Percentiles rank a stretch among this genome's conserved stretches.
Evolutionary conservation across 1,284 basidiomycete genomes (phyloP).

Genomic region (Ustanciosporium gigantosporum): DNA sequence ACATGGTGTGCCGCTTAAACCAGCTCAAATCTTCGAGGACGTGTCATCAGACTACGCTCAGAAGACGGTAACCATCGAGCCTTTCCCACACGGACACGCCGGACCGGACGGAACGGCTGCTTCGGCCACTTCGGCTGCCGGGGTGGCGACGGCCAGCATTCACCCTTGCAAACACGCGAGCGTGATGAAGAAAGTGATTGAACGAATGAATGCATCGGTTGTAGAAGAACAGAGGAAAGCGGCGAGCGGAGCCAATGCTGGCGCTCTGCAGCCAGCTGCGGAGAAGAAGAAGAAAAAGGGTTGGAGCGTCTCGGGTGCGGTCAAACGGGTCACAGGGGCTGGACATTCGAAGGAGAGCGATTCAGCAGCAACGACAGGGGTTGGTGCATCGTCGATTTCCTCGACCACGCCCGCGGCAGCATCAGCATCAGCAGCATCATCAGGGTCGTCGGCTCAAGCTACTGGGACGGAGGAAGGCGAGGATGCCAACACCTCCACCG

Average conservation of each 20-base stretch:
- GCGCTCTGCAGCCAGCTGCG: background rate
- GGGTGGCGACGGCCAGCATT: slow-evolving; percentile 68
- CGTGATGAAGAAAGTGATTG: slow-evolving; percentile 99
- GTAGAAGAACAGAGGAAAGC: slow-evolving; percentile 63
- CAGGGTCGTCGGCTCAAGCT: background rate
- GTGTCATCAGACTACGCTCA: slow-evolving; percentile 95
- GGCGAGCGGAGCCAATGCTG: slow-evolving; percentile 19
- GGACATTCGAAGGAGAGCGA: slow-evolving; percentile 8
- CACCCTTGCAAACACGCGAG: slow-evolving; percentile 98
- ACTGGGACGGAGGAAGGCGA: background rate
- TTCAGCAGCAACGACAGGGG: background rate
- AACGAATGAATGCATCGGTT: slow-evolving; percentile 80
- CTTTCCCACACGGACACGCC: slow-evolving; percentile 88
- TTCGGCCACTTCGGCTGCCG: slow-evolving; percentile 4
- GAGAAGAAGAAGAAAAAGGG: slow-evolving; percentile 74
- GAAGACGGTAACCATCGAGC: slow-evolving; percentile 98
- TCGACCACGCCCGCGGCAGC: background rate
- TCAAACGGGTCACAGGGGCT: slow-evolving; percentile 72
- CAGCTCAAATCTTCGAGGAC: slow-evolving; percentile 93
- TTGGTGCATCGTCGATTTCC: background rate
- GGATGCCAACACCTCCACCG: slow-evolving; percentile 1
- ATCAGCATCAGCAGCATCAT: too few relatives aligned
- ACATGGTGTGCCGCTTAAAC: slow-evolving; percentile 61
- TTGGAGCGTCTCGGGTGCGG: slow-evolving; percentile 71
- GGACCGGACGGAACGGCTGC: slow-evolving; percentile 27